These are phyloP conservation scores for Clonostachys sp. DNA, from an alignment of 2,329 filamentous ascomycete genomes.

Conservation along the genomic window DNA sequence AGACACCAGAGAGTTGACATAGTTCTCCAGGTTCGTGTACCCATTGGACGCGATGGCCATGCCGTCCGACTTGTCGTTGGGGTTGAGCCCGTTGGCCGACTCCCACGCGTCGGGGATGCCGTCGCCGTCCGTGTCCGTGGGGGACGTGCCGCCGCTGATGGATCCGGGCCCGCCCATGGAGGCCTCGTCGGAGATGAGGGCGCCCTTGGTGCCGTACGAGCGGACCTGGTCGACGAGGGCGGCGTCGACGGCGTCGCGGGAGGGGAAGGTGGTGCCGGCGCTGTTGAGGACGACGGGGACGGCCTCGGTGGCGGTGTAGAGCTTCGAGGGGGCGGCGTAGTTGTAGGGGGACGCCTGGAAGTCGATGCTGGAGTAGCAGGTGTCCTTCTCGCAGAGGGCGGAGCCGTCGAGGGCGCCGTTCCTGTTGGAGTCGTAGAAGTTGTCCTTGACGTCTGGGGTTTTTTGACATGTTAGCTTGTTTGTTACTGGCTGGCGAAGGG, in stretches of 20 bases:
- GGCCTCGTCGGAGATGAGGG: slow-evolving; percentile 39
- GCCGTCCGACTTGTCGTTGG: slow-evolving; percentile 29
- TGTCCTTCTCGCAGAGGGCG: slow-evolving; percentile 30
- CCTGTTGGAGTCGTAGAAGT: slow-evolving; percentile 45
- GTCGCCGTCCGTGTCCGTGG: slow-evolving; percentile 39
- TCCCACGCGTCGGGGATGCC: slow-evolving; percentile 46
- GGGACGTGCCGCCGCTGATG: slow-evolving; percentile 27
- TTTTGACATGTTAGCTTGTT: background rate
- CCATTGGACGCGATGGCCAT: slow-evolving; percentile 33
- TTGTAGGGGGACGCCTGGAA: slow-evolving; percentile 30
- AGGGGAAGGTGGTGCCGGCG: slow-evolving; percentile 33
- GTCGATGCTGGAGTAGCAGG: slow-evolving; percentile 41
- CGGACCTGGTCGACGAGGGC: slow-evolving; percentile 34
- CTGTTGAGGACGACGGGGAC: slow-evolving; percentile 29
- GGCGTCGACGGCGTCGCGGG: slow-evolving; percentile 36
- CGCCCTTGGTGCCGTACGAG: slow-evolving; percentile 37
- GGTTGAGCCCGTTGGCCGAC: slow-evolving; percentile 30
- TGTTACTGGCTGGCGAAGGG: background rate
- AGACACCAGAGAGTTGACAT: slow-evolving; percentile 40
- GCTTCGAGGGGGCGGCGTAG: slow-evolving; percentile 34
- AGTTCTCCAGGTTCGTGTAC: slow-evolving; percentile 42
- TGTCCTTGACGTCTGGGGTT: slow-evolving; percentile 36
- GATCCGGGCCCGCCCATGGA: slow-evolving; percentile 32
- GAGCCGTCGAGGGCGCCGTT: slow-evolving; percentile 44
- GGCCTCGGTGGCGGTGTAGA: slow-evolving; percentile 30